Percentiles rank a stretch among this genome's conserved stretches.
phyloP scores from a whole-genome alignment of 192 early-diverging fungal genomes.

The Backusella westeae region DNA sequence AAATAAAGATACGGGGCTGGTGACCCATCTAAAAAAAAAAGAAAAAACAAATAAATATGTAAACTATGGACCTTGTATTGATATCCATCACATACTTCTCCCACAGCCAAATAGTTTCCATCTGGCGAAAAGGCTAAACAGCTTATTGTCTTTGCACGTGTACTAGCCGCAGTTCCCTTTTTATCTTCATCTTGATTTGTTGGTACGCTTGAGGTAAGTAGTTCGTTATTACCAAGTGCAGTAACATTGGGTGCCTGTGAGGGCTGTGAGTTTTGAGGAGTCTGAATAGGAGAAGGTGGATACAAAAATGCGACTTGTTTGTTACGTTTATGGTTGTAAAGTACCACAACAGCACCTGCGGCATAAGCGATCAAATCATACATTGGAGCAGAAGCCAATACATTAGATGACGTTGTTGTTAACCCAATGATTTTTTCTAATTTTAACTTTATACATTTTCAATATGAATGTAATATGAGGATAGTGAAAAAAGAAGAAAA shows the following conservation, averaged over 20 bases:
- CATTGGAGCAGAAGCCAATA: slow-evolving; percentile 50
- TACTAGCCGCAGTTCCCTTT: slow-evolving; percentile 26
- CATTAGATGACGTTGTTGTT: slow-evolving; percentile 50
- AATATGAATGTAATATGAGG: not conserved
- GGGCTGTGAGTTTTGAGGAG: not conserved
- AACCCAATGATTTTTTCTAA: slow-evolving; percentile 69
- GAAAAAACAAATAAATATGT: not conserved
- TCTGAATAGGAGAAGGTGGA: slow-evolving; percentile 22
- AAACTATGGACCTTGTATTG: not conserved
- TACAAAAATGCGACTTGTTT: slow-evolving; percentile 62
- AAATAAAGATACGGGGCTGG: slow-evolving; percentile 75
- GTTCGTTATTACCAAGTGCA: slow-evolving; percentile 1
- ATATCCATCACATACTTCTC: slow-evolving; percentile 53
- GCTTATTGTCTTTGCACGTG: slow-evolving; percentile 63
- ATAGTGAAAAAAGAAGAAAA: too few species aligned
- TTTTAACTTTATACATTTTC: slow-evolving; percentile 40
- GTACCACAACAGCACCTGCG: slow-evolving; percentile 68
- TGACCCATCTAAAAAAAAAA: slow-evolving; percentile 59
- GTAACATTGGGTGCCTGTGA: not conserved
- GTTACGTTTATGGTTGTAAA: slow-evolving; percentile 72
- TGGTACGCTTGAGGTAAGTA: not conserved
- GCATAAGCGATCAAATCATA: slow-evolving; percentile 69
- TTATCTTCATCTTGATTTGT: slow-evolving; percentile 18
- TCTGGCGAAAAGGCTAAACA: slow-evolving; percentile 72
- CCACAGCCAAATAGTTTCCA: slow-evolving; percentile 70